Evolutionary conservation across 1,284 basidiomycete species (phyloP).

Genomic region (Kwoniella shivajii): DNA sequence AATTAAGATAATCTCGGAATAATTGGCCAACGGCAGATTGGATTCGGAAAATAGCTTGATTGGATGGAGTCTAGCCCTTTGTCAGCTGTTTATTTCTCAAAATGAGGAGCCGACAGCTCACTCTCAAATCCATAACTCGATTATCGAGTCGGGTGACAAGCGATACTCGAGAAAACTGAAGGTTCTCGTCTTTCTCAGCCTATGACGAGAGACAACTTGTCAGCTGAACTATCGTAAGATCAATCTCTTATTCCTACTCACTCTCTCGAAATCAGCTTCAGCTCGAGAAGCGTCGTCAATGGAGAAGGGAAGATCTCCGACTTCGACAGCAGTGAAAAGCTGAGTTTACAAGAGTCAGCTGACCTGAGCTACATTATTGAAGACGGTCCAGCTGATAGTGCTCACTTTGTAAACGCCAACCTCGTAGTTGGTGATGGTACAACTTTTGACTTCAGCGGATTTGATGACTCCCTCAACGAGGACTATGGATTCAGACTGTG

Average conservation of each 20-base stretch:
- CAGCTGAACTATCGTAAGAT: constrained; percentile 1
- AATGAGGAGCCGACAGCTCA: too few relatives aligned
- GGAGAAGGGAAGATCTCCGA: constrained; percentile 76
- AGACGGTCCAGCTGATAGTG: neutral
- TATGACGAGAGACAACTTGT: neutral
- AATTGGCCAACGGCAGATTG: constrained; percentile 84
- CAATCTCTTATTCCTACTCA: constrained; percentile 15
- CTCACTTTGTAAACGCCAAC: constrained; percentile 78
- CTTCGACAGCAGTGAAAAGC: constrained; percentile 83
- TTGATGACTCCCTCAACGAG: constrained; percentile 81
- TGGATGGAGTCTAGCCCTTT: constrained; percentile 92
- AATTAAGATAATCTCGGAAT: constrained; percentile 83
- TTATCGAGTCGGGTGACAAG: constrained; percentile 95
- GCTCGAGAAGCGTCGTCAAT: constrained; percentile 90
- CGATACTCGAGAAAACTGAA: constrained; percentile 63
- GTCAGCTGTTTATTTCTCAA: too few relatives aligned
- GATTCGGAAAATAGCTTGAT: constrained; percentile 93
- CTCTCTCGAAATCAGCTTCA: constrained; percentile 66
- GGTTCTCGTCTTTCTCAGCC: constrained; percentile 61
- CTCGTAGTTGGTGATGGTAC: constrained; percentile 85
- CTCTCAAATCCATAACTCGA: constrained; percentile 89
- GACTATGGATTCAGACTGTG: constrained; percentile 80
- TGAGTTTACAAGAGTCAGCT: too few relatives aligned
- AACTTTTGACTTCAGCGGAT: constrained; percentile 88
- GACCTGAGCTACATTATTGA: neutral